phyloP scores from a whole-genome alignment of 805 yeast species.

The Ogataea methylovora region DNA sequence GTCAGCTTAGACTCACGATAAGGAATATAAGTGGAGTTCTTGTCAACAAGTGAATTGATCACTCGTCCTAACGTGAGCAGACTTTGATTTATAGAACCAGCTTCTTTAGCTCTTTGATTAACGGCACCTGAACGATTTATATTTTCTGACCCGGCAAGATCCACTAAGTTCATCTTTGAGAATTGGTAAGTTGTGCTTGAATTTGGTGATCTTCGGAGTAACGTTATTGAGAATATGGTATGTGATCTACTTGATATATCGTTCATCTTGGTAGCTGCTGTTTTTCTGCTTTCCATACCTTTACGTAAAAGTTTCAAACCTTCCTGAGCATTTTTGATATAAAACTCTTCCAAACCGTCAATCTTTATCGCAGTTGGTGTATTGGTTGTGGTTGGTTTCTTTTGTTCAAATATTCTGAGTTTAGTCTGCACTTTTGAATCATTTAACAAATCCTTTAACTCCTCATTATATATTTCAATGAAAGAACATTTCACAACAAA shows the following conservation, averaged over 20 bases:
- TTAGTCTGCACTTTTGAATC: slow-evolving; percentile 22
- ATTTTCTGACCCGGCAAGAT: slow-evolving; percentile 93
- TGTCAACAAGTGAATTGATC: slow-evolving; percentile 64
- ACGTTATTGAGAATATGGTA: slow-evolving; percentile 60
- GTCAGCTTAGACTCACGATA: slow-evolving; percentile 71
- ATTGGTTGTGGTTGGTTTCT: slow-evolving; percentile 6
- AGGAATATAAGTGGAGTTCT: slow-evolving; percentile 62
- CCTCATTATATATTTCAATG: slow-evolving; percentile 43
- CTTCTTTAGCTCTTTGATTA: slow-evolving; percentile 83
- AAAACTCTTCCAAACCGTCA: slow-evolving; percentile 59
- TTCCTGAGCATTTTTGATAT: slow-evolving; percentile 43
- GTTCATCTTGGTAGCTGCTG: slow-evolving; percentile 69
- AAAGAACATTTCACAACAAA: slow-evolving; percentile 42
- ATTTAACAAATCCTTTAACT: slow-evolving; percentile 35
- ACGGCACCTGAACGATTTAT: slow-evolving; percentile 82
- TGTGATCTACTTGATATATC: slow-evolving; percentile 72
- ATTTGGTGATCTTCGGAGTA: slow-evolving; percentile 35
- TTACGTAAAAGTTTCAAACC: slow-evolving; percentile 48
- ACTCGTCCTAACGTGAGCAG: slow-evolving; percentile 83
- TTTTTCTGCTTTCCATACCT: slow-evolving; percentile 55
- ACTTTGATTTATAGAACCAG: slow-evolving; percentile 88
- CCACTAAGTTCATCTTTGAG: slow-evolving; percentile 61
- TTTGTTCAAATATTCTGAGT: slow-evolving; percentile 33
- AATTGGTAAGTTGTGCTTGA: slow-evolving; percentile 16
- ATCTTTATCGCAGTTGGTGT: slow-evolving; percentile 32